These are phyloP conservation scores for Pigoraptor vietnamica DNA, from an alignment of 78 protist species.

Conservation along the genomic window DNA sequence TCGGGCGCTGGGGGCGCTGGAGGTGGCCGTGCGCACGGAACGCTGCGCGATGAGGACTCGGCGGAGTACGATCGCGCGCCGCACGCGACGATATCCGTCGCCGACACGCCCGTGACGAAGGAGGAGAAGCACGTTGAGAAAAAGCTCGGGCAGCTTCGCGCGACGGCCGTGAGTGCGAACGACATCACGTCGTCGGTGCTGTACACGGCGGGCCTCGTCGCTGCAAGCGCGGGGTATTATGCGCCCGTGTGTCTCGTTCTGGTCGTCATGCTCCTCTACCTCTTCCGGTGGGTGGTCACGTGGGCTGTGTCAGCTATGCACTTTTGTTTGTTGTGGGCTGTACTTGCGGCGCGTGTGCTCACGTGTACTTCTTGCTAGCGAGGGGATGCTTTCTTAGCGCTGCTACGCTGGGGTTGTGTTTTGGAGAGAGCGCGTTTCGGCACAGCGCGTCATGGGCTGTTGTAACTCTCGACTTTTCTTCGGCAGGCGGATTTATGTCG, in stretches of 20 bases:
- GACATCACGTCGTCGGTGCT: conserved; percentile 59
- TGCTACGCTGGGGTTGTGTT: too few species aligned
- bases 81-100: not conserved
- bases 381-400: too few species aligned
- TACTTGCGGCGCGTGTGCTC: too few species aligned
- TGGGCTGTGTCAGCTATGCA: too few species aligned
- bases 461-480: too few species aligned
- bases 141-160: conserved; percentile 31
- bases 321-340: too few species aligned
- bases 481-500: conserved; percentile 42
- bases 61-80: not conserved
- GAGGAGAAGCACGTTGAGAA: not conserved
- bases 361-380: too few species aligned
- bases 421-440: too few species aligned
- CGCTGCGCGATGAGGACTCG: too few species aligned
- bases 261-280: conserved; percentile 48
- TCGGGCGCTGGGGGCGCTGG: not conserved
- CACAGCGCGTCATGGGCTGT: too few species aligned
- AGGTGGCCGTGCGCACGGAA: not conserved
- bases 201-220: conserved; percentile 50
- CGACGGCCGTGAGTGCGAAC: conserved; percentile 56
- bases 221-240: conserved; percentile 44
- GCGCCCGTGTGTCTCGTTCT: conserved; percentile 62
- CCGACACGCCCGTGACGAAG: not conserved
- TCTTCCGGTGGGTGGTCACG: too few species aligned